These are phyloP conservation scores for Ustilago vetiveriae DNA, from an alignment of 1,284 basidiomycete species.

Conservation along the genomic window DNA sequence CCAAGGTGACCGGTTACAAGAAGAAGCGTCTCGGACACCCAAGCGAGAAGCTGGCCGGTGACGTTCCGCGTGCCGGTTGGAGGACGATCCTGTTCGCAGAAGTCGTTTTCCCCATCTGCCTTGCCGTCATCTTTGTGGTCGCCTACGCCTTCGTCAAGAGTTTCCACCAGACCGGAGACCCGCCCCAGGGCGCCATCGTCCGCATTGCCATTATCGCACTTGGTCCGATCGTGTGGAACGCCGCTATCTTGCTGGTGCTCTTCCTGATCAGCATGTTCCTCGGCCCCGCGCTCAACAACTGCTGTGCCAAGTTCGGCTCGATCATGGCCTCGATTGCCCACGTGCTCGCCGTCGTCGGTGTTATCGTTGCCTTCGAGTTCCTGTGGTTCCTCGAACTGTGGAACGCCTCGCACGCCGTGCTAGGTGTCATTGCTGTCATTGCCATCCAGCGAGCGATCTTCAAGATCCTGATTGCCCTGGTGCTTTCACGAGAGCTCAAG, in stretches of 20 bases:
- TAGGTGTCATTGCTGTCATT: constrained; percentile 68
- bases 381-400: constrained; percentile 94
- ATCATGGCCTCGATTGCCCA: constrained; percentile 66
- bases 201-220: constrained; percentile 92
- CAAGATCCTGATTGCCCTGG: constrained; percentile 65
- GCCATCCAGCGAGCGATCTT: constrained; percentile 67
- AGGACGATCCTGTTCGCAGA: constrained; percentile 65
- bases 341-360: constrained; percentile 62
- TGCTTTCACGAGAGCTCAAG: constrained; percentile 66
- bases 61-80: constrained; percentile 65
- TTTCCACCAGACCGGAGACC: constrained; percentile 60
- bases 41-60: constrained; percentile 66
- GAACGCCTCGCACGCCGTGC: constrained; percentile 85
- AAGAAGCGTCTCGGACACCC: constrained; percentile 67
- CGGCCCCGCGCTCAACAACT: constrained; percentile 85
- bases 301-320: constrained; percentile 67
- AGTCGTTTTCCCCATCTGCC: constrained; percentile 61
- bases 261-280: constrained; percentile 92
- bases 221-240: constrained; percentile 95
- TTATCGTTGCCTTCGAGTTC: constrained; percentile 58
- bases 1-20: constrained; percentile 67
- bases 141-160: constrained; percentile 67
- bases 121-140: constrained; percentile 65
- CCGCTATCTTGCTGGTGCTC: constrained; percentile 81
- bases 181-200: constrained; percentile 76